These are phyloP conservation scores for Chenopodium album DNA, from an alignment of 148 eudicot genomes.

Conservation along the genomic window DNA sequence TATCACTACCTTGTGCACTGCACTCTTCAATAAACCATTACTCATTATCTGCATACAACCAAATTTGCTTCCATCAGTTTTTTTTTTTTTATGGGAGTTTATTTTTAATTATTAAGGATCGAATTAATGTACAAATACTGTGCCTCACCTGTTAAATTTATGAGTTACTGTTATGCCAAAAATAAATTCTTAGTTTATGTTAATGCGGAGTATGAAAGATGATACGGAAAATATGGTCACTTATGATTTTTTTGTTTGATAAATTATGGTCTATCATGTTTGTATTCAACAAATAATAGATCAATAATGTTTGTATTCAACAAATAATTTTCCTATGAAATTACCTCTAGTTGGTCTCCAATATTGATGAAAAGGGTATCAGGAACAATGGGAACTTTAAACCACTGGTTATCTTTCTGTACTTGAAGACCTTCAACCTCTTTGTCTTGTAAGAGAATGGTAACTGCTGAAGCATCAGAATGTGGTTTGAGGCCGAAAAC, in stretches of 20 bases:
- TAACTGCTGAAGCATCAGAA: constrained; percentile 42
- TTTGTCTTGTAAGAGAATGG: constrained; percentile 45
- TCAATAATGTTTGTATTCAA: background rate
- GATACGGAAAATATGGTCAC: no score
- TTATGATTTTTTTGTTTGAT: no score
- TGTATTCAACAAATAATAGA: background rate
- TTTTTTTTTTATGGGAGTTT: background rate
- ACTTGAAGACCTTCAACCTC: constrained; percentile 54
- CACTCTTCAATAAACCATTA: constrained; percentile 43
- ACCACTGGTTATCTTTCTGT: constrained; percentile 44
- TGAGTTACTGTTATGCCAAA: background rate
- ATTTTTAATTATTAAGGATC: background rate
- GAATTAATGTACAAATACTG: no score
- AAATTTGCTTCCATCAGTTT: background rate
- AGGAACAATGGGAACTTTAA: constrained; percentile 38
- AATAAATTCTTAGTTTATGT: no score
- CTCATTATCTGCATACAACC: constrained; percentile 35
- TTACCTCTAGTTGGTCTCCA: constrained; percentile 44
- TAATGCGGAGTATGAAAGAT: no score
- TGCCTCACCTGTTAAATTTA: no score
- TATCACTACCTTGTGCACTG: constrained; percentile 38
- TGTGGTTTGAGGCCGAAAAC: constrained; percentile 48
- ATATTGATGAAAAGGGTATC: constrained; percentile 42
- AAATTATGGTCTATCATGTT: no score
- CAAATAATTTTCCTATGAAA: background rate